Evolutionary conservation across 331 rosid species (phyloP), one percentile per base, ranked within the genome.

Genomic region (Telfairia occidentalis): DNA sequence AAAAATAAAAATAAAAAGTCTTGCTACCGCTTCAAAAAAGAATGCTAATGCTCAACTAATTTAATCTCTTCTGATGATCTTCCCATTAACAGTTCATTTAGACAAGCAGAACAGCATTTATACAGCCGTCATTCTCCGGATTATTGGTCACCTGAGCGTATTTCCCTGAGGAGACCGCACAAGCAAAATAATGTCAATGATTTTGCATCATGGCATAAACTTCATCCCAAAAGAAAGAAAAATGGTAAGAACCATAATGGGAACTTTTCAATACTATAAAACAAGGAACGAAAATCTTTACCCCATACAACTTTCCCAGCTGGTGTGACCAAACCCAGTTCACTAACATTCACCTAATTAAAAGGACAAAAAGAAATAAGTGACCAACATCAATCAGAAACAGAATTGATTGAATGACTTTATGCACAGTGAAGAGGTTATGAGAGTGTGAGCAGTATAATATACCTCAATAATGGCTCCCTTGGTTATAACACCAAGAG

Each of bases 271-370:
- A 18, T 23, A 53, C 34, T 18, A 53, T 21, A 0, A 7, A 34
- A 61, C 43, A 63, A 40, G 28, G 58, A 76, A 52, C 86, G 76
- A 67, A 12, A 67, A 42, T 24, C 73, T 16, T 70, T 84, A 91
- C 97, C 98, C 98, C 97, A 91, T 9, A 93, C 98, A 74, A 93
- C 98, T 84, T 93, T 93, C 57, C 98, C 98, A 0, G 92, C 94
- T 1, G 98, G 97, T 30, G 97, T 93, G 75, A 93, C 97, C 72
- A 93, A 81, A 84, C 98, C 98, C 53, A 93, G 90, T 81, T 93
- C 98, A 52, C 97, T 91, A 24, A 89, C 96, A 81, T 91, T 93
- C 78, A 91, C 98, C 98, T 93, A 83, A 85, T 37, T 82, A 34
- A 48, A 69, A 55, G 80, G 54, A 50, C 59, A 35, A 42, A 24